These are phyloP conservation scores for Poronia punctata DNA, from an alignment of 495 filamentous ascomycete genomes.

Conservation along the genomic window DNA sequence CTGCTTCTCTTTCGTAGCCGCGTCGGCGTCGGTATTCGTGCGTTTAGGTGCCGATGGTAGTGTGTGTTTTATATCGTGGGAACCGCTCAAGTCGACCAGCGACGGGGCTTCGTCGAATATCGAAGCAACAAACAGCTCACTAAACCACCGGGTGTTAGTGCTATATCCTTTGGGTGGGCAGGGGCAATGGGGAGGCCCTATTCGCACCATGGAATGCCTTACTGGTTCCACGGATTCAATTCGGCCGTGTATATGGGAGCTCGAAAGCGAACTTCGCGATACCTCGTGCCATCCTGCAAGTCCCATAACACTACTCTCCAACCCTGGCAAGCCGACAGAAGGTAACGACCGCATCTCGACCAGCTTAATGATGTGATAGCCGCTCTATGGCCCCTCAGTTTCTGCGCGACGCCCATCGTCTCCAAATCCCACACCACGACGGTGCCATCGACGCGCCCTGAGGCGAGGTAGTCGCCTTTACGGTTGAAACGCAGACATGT, in stretches of 20 bases:
- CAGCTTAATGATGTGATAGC: conserved; percentile 91
- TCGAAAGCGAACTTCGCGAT: conserved; percentile 68
- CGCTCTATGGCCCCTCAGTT: conserved; percentile 82
- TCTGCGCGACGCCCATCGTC: conserved; percentile 90
- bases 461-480: conserved; percentile 87
- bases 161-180: too few relatives aligned
- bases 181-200: too few relatives aligned
- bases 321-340: conserved; percentile 91
- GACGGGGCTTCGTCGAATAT: conserved; percentile 89
- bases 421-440: conserved; percentile 96
- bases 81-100: conserved; percentile 69
- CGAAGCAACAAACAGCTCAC: conserved; percentile 74
- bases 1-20: conserved; percentile 67
- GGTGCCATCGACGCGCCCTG: conserved; percentile 86
- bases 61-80: conserved; percentile 58
- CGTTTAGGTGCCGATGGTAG: conserved; percentile 79
- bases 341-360: conserved; percentile 83
- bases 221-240: conserved; percentile 88
- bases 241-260: conserved; percentile 94
- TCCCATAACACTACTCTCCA: conserved; percentile 97
- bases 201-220: conserved; percentile 23
- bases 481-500: conserved; percentile 81
- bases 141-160: conserved; percentile 26
- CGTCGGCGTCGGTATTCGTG: conserved; percentile 55
- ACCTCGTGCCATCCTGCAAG: conserved; percentile 55